Percentiles rank a stretch among this genome's conserved stretches.
These are phyloP conservation scores for Termitomyces sp. DNA, from an alignment of 768 basidiomycete genomes.

Conservation along the genomic window DNA sequence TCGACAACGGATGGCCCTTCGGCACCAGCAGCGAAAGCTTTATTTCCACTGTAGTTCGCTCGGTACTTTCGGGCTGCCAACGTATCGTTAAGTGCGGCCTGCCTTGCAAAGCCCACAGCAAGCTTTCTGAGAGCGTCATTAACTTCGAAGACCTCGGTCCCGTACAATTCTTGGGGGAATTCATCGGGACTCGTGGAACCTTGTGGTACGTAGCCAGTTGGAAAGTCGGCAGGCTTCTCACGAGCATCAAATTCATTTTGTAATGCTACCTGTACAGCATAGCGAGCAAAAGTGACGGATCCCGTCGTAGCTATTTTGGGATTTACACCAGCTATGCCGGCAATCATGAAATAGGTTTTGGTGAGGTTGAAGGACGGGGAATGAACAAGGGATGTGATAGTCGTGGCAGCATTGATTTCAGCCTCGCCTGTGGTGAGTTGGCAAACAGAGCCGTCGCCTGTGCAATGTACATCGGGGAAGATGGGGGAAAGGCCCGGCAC, in stretches of 20 bases:
- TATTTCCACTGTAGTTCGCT: neutral
- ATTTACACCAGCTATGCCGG: constrained; percentile 6
- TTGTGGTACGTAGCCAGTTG: constrained; percentile 7
- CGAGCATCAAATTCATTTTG: constrained; percentile 10
- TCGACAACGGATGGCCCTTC: constrained; percentile 6
- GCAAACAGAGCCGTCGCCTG: constrained; percentile 2
- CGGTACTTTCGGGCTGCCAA: constrained; percentile 1
- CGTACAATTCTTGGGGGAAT: constrained; percentile 5
- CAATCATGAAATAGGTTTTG: constrained; percentile 6
- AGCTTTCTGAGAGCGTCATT: constrained; percentile 4
- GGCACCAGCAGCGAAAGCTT: constrained; percentile 1
- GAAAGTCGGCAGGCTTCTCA: constrained; percentile 6
- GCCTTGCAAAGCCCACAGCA: constrained; percentile 3
- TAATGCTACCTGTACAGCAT: constrained; percentile 6
- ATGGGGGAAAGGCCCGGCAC: constrained; percentile 6
- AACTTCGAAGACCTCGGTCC: constrained; percentile 9
- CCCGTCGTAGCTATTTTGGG: constrained; percentile 5
- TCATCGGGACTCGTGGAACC: constrained; percentile 4
- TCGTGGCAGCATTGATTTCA: constrained; percentile 8
- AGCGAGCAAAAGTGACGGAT: constrained; percentile 9
- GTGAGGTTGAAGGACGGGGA: constrained; percentile 5
- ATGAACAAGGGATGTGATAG: constrained; percentile 6
- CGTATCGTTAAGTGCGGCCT: constrained; percentile 6
- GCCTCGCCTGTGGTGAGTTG: constrained; percentile 8
- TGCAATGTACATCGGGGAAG: constrained; percentile 7